Percentiles rank a stretch among this genome's conserved stretches.
Evolutionary conservation across 257 asterid genomes (phyloP).

Genomic region (Hygrophila difformis): DNA sequence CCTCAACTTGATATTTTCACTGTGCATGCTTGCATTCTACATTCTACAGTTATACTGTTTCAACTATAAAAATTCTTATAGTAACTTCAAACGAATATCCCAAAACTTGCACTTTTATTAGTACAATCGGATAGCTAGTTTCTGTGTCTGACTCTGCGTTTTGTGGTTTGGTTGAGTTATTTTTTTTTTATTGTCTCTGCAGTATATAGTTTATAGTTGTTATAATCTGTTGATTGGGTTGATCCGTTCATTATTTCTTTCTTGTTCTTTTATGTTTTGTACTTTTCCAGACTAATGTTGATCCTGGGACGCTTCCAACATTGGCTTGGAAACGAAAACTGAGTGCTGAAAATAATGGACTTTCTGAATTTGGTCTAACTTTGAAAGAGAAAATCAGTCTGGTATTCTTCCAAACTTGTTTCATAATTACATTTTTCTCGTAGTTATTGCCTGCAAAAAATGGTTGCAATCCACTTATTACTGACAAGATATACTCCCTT

Average conservation of each 20-base stretch:
- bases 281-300: slow-evolving; percentile 45
- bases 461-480: slow-evolving; percentile 1
- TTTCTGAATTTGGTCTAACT: slow-evolving; percentile 53
- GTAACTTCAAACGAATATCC: background rate
- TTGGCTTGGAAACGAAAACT: slow-evolving; percentile 79
- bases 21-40: background rate
- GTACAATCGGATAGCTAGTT: too few species aligned
- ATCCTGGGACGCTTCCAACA: slow-evolving; percentile 62
- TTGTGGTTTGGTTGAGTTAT: too few species aligned
- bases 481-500: background rate
- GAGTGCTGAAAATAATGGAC: slow-evolving; percentile 38
- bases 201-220: too few species aligned
- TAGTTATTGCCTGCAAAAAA: background rate
- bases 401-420: slow-evolving; percentile 43
- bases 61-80: background rate
- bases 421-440: background rate
- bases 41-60: background rate
- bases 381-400: slow-evolving; percentile 54
- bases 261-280: slow-evolving; percentile 4
- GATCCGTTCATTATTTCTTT: slow-evolving; percentile 2
- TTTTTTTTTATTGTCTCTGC: too few species aligned
- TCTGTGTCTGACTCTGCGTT: too few species aligned
- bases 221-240: too few species aligned
- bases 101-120: too few species aligned
- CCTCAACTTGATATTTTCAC: background rate